Evolutionary conservation across 1,284 basidiomycete genomes (phyloP), one percentile per base, ranked within the genome.

Genomic region (Heliocybe sulcata): DNA sequence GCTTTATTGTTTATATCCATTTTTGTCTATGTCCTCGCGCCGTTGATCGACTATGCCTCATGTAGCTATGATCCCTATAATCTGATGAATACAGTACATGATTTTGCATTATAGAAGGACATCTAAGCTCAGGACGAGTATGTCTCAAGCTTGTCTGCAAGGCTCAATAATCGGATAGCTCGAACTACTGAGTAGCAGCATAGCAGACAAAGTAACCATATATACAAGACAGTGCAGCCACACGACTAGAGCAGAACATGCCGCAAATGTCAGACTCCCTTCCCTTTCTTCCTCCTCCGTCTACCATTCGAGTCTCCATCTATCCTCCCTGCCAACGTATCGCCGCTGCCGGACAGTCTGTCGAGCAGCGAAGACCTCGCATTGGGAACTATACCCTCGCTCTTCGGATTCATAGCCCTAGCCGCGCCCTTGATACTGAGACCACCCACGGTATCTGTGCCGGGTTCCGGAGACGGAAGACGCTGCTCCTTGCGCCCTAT

Each of bases 351-450:
- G 12, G 47, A 26, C 20, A 49, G n/a, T 22, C 47, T 49, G 53
- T 79, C 69, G 57, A 82, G 64, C 45, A 83, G 64, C 35, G 79
- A 75, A 26, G 72, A 64, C 14, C 65, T 58, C 42, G 58, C 54
- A 51, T 59, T 47, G 29, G 51, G 52, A 47, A 54, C 31, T 27
- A 45, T 52, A 19, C 47, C 51, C 6, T 8, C 58, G 47, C 10
- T 57, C 53, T 11, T 56, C n/a, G 52, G 57, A 48, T 31, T 42
- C 12, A 52, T 58, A 19, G 65, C 64, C 51, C 58, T 69, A 35
- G 81, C 82, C 22, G 82, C 82, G 45, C 83, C 83, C 61, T 77
- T 79, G 58, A 82, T 82, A 59, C 77, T 80, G 57, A 70, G 74
- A 35, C 76, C 79, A 35, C 67, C 69, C 38, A 65, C 64, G 9